phyloP scores from a whole-genome alignment of 1,139 yeast species.

The Wickerhamomyces sp. region DNA sequence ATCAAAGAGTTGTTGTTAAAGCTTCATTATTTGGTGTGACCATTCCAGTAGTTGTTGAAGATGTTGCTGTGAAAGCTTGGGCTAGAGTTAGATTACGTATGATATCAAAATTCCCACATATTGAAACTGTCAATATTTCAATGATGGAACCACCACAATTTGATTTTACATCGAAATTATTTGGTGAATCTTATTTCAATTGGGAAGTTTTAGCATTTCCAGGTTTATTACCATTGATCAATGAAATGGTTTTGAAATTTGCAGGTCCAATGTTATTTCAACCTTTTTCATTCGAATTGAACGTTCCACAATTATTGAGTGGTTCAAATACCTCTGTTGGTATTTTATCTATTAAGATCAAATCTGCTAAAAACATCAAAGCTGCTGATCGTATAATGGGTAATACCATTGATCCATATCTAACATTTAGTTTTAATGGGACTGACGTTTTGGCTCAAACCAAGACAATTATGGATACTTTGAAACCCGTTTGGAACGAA shows the following conservation, averaged over 20 bases:
- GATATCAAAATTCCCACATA: conserved; percentile 87
- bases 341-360: conserved; percentile 65
- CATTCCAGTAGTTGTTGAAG: conserved; percentile 57
- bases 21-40: conserved; percentile 63
- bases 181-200: conserved; percentile 77
- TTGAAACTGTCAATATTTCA: conserved; percentile 83
- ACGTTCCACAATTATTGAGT: conserved; percentile 83
- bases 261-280: conserved; percentile 82
- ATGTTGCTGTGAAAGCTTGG: conserved; percentile 59
- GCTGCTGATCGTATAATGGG: conserved; percentile 62
- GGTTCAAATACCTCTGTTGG: conserved; percentile 89
- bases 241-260: conserved; percentile 79
- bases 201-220: conserved; percentile 87
- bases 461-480: conserved; percentile 57
- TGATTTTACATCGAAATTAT: conserved; percentile 67
- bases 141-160: conserved; percentile 80
- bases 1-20: conserved; percentile 71
- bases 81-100: conserved; percentile 80
- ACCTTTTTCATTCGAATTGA: conserved; percentile 89
- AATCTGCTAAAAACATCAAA: conserved; percentile 61
- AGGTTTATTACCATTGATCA: conserved; percentile 75
- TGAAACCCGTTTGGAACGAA: conserved; percentile 80
- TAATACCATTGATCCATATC: conserved; percentile 85
- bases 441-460: conserved; percentile 61
- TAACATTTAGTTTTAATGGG: conserved; percentile 61